These are phyloP conservation scores for Penicillium robsamsonii DNA, from an alignment of 495 filamentous ascomycete genomes.

Conservation along the genomic window DNA sequence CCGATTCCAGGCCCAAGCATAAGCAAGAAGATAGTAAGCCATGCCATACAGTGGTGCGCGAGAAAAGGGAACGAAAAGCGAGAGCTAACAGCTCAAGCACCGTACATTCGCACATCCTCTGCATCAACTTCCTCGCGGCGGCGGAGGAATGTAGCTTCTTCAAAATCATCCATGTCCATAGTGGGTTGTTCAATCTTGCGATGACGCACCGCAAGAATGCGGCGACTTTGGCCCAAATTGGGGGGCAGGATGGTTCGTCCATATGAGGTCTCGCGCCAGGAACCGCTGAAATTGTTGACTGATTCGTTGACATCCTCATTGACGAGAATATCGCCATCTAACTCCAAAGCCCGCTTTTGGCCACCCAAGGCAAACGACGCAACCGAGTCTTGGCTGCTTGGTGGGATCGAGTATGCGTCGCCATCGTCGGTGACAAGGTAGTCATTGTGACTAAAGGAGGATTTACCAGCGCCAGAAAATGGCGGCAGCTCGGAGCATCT, in stretches of 20 bases:
- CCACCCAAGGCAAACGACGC: slow-evolving; percentile 12
- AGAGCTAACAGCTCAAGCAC: slow-evolving; percentile 15
- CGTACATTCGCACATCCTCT: slow-evolving; percentile 32
- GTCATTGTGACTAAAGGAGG: slow-evolving; percentile 21
- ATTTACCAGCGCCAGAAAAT: slow-evolving; percentile 72
- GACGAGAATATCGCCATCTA: slow-evolving; percentile 56
- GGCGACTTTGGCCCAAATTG: slow-evolving; percentile 31
- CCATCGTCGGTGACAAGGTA: slow-evolving; percentile 35
- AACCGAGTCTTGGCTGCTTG: slow-evolving; percentile 47
- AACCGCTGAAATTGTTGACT: background rate
- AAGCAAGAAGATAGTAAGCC: slow-evolving; percentile 3
- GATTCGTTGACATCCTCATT: slow-evolving; percentile 17
- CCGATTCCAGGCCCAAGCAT: background rate
- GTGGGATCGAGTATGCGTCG: slow-evolving; percentile 42
- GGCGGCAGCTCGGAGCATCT: slow-evolving; percentile 59
- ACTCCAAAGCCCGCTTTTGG: slow-evolving; percentile 24
- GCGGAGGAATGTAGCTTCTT: slow-evolving; percentile 43
- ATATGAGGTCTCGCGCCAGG: slow-evolving; percentile 1
- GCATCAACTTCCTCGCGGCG: slow-evolving; percentile 45
- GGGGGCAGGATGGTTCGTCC: slow-evolving; percentile 39
- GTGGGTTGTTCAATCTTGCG: slow-evolving; percentile 8
- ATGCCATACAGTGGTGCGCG: slow-evolving; percentile 12
- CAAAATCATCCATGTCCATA: slow-evolving; percentile 45
- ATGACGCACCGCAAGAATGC: slow-evolving; percentile 22
- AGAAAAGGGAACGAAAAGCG: background rate